Conservation (phyloP, 352 stramenopile species). For the Phytophthora aleatoria region DNA sequence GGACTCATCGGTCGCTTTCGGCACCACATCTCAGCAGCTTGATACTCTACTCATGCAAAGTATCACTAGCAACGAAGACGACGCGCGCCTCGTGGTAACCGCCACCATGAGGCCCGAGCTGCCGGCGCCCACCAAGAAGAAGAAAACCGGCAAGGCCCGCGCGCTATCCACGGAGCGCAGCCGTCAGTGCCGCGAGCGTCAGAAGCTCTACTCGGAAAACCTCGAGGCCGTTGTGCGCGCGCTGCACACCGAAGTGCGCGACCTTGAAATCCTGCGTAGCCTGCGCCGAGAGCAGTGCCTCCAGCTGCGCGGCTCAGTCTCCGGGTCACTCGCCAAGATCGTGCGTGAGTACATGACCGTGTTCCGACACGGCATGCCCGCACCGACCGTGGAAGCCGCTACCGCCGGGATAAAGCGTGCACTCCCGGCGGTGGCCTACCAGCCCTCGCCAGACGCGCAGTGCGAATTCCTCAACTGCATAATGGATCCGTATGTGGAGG, state of each 20-base stretch:
- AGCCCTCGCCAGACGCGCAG: conserved; percentile 36
- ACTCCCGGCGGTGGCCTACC: conserved; percentile 10
- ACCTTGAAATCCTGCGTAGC: conserved; percentile 48
- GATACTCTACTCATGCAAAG: conserved; percentile 12
- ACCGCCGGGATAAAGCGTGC: conserved; percentile 34
- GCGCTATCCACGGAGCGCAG: conserved; percentile 59
- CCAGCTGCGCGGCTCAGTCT: conserved; percentile 30
- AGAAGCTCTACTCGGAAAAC: conserved; percentile 53
- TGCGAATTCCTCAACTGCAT: conserved; percentile 48
- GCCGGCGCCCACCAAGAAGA: conserved; percentile 20
- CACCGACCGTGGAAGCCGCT: conserved; percentile 17
- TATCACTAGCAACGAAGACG: conserved; percentile 11
- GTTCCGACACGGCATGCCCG: conserved; percentile 52
- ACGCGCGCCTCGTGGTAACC: conserved; percentile 4
- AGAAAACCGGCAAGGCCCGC: conserved; percentile 17
- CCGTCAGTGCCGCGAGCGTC: conserved; percentile 51
- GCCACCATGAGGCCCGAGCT: conserved; percentile 3
- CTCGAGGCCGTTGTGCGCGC: conserved; percentile 44
- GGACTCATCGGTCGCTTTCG: conserved; percentile 7
- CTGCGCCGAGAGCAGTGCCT: conserved; percentile 49
- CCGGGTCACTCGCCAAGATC: conserved; percentile 48
- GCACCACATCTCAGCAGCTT: conserved; percentile 18
- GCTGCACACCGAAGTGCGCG: conserved; percentile 47
- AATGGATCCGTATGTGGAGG: conserved; percentile 46
- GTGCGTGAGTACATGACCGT: conserved; percentile 56